Evolutionary conservation across 2,329 filamentous ascomycete species (phyloP), one percentile per base, ranked within the genome.

Genomic region (Botrytis galanthina): DNA sequence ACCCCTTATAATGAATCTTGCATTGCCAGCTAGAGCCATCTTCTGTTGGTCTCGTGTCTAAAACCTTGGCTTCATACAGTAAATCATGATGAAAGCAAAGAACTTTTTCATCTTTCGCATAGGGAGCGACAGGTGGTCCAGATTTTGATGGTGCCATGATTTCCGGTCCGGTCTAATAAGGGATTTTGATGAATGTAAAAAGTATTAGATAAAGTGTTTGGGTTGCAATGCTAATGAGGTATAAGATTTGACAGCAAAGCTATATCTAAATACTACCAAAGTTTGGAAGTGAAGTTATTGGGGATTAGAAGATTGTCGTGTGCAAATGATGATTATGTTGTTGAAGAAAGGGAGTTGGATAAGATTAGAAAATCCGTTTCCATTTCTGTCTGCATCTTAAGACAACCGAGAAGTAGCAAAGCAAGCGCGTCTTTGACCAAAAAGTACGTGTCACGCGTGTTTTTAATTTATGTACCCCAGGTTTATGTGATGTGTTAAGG

Each of bases 61-160:
- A 89, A 70, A 99, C 91, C 84, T 98, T 98, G 77, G 96, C 96
- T 83, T 99, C 96, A 81, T 99, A 99, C 70, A 99, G 90, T 84
- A 98, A 91, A 80, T 98, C 95, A 84, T 95, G 93, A 82, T 99
- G 96, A 81, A 98, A 98, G 85, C 96, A 99, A 46, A 98, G 90
- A 54, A 97, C 94, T 81, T 92, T 94, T 86, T 99, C 96, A 81
- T 98, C 94, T 87, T 95, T 94, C 12, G 74, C 73, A 74, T 77
- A 82, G 3, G 80, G 79, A 22, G 80, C 75, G 26, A 71, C 74
- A 2, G 78, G 75, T 26, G 75, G 71, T 32, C 74, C 74, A 59
- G 79, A 63, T 68, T 80, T 81, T 62, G 79, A 79, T 14, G 80
- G 81, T 37, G 80, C 81, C 81, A 81, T 81, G 70, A 57, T 60